A percentile compares a stretch with the other conserved stretches of the same genome.
These are phyloP conservation scores for Hemileccinum rubropunctum DNA, from an alignment of 768 basidiomycete species.

Conservation along the genomic window DNA sequence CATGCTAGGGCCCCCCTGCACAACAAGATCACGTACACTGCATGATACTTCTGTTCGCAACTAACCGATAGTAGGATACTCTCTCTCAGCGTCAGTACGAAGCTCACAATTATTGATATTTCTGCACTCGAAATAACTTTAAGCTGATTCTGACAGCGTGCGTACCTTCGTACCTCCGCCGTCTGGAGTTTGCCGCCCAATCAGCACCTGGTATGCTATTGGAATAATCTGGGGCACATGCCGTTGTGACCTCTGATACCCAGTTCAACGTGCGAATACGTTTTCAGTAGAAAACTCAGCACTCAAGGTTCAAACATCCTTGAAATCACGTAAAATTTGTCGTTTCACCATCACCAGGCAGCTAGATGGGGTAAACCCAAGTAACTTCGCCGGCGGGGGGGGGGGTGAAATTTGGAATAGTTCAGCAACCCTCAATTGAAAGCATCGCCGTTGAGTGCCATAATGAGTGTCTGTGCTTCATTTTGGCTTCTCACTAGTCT, in stretches of 20 bases:
- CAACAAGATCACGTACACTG: slow-evolving; percentile 28
- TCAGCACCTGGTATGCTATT: slow-evolving; percentile 3
- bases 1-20: slow-evolving; percentile 19
- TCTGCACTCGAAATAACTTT: slow-evolving; percentile 5
- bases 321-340: slow-evolving; percentile 12
- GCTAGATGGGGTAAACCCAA: slow-evolving; percentile 9
- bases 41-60: slow-evolving; percentile 7
- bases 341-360: slow-evolving; percentile 7
- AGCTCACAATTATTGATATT: slow-evolving; percentile 9
- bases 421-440: slow-evolving; percentile 1
- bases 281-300: neutral
- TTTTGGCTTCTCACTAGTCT: neutral
- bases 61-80: slow-evolving; percentile 3
- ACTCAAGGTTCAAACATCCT: neutral
- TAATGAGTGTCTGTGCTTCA: neutral
- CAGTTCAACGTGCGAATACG: slow-evolving; percentile 13
- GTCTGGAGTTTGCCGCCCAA: slow-evolving; percentile 13
- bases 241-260: slow-evolving; percentile 4
- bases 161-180: slow-evolving; percentile 13
- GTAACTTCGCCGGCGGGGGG: neutral
- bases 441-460: slow-evolving; percentile 4
- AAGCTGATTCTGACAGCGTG: slow-evolving; percentile 24
- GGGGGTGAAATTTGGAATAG: slow-evolving; percentile 2
- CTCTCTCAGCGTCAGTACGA: slow-evolving; percentile 24
- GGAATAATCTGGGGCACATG: slow-evolving; percentile 9